These are phyloP conservation scores for Fraxinus americana DNA, from an alignment of 257 asterid genomes.

Conservation along the genomic window DNA sequence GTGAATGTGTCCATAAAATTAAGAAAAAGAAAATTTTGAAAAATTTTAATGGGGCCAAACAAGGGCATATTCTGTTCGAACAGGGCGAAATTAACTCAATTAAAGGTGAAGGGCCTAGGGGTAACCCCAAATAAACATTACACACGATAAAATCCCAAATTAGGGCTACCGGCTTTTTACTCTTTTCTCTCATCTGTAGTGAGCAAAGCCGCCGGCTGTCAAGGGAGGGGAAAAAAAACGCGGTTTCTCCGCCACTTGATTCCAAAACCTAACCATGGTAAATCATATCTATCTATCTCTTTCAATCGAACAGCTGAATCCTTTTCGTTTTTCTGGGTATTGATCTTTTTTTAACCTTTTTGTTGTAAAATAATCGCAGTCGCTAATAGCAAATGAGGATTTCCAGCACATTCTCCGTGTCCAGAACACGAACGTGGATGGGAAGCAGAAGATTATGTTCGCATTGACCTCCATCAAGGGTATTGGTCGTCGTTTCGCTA, in stretches of 20 bases:
- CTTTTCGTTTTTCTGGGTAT: neutral
- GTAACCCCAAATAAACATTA: neutral
- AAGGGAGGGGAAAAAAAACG: neutral
- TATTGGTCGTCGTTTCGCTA: constrained; percentile 90
- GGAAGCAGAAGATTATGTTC: constrained; percentile 90
- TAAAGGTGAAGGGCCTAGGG: neutral
- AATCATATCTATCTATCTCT: no score
- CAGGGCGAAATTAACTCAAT: no score
- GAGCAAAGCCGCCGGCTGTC: constrained; percentile 2
- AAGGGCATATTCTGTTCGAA: no score
- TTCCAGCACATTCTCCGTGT: constrained; percentile 92
- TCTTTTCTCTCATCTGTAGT: neutral
- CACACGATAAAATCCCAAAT: neutral
- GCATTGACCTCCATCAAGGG: constrained; percentile 91
- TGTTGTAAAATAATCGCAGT: constrained; percentile 32
- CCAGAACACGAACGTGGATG: constrained; percentile 86
- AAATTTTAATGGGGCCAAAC: no score
- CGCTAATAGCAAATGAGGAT: constrained; percentile 77
- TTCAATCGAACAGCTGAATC: neutral
- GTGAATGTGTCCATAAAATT: no score
- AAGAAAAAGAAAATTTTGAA: no score
- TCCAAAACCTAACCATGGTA: constrained; percentile 30
- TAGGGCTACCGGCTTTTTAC: constrained; percentile 1
- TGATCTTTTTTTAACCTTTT: neutral
- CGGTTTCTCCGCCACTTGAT: constrained; percentile 3